These are phyloP conservation scores for Tricholoma matsutake DNA, from an alignment of 768 basidiomycete genomes.

Conservation along the genomic window DNA sequence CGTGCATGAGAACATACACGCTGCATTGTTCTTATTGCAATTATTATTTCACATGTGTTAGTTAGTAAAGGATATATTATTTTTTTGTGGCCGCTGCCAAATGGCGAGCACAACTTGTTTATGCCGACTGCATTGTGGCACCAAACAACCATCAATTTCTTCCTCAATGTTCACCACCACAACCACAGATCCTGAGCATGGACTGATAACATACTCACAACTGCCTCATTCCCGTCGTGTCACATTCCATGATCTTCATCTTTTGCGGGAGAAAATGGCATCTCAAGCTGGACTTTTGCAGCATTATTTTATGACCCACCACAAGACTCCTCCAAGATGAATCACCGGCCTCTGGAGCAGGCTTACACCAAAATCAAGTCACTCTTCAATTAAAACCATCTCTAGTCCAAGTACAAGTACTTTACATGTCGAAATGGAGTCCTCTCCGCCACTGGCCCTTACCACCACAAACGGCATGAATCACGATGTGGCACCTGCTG, in stretches of 20 bases:
- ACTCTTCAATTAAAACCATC: too few species aligned
- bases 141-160: neutral
- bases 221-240: neutral
- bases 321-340: slow-evolving; percentile 24
- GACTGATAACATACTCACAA: neutral
- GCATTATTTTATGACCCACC: slow-evolving; percentile 26
- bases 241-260: neutral
- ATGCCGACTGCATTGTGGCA: neutral
- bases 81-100: neutral
- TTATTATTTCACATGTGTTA: neutral
- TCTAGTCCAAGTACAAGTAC: too few species aligned
- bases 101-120: neutral
- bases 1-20: neutral
- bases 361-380: too few species aligned
- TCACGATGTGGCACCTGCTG: slow-evolving; percentile 23
- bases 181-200: neutral
- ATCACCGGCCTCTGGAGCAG: slow-evolving; percentile 12
- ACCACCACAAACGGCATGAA: slow-evolving; percentile 25
- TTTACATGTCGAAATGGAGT: neutral
- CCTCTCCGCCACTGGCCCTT: slow-evolving; percentile 5
- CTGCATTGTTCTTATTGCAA: neutral
- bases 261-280: slow-evolving; percentile 10
- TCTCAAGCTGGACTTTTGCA: slow-evolving; percentile 21
- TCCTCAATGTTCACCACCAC: neutral
- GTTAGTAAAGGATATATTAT: neutral